Conservation (phyloP, 768 basidiomycete genomes). For the Termitomyces sp. region DNA sequence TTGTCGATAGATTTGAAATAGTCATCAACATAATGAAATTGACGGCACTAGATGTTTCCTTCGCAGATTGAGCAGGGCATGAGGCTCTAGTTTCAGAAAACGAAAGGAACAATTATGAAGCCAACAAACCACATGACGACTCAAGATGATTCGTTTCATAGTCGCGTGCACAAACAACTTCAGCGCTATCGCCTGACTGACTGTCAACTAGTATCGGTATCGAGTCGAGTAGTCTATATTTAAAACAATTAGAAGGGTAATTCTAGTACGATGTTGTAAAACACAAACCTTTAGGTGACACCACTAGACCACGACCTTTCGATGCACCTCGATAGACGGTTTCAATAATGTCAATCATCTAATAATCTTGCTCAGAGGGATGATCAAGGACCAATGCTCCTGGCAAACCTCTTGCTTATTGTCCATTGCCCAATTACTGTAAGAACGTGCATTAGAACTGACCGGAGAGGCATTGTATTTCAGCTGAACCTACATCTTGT, state of each 20-base stretch:
- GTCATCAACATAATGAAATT: not conserved
- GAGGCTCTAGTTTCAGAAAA: not conserved
- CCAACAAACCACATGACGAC: not conserved
- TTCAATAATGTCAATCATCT: constrained; percentile 97
- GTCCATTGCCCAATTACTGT: constrained; percentile 97
- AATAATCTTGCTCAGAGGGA: not conserved
- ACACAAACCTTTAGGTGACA: constrained; percentile 81
- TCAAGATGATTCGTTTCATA: not conserved
- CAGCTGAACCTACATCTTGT: constrained; percentile 80
- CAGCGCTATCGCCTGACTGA: not conserved
- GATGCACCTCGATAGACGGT: constrained; percentile 98
- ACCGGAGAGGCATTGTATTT: not conserved
- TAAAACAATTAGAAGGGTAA: not conserved
- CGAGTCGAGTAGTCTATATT: not conserved
- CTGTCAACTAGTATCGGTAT: not conserved
- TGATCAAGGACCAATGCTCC: not conserved
- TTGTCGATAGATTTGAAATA: not conserved
- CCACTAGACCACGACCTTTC: constrained; percentile 96
- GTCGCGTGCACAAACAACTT: not conserved
- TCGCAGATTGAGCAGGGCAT: not conserved
- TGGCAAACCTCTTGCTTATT: constrained; percentile 89
- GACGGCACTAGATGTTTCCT: not conserved
- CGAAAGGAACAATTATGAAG: not conserved
- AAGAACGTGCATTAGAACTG: constrained; percentile 6
- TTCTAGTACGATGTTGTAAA: not conserved